A percentile compares a stretch with the other conserved stretches of the same genome.
Evolutionary conservation across 2,329 filamentous ascomycete species (phyloP).

Genomic region (Colletotrichum tofieldiae): DNA sequence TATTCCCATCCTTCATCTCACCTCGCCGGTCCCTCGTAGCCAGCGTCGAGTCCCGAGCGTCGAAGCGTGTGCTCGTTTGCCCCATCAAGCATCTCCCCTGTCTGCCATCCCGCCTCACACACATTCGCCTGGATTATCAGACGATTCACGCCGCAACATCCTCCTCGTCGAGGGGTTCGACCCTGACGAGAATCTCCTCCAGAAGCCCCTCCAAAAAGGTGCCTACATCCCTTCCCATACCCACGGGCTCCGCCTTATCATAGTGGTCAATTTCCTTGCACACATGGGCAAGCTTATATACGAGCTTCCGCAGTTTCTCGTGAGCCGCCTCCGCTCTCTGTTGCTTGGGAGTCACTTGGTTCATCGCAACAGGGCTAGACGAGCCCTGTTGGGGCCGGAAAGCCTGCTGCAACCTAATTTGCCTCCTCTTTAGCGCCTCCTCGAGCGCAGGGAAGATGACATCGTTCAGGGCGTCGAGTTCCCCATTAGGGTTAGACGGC

Average conservation of each 20-base stretch:
- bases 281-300: constrained; percentile 85
- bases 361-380: constrained; percentile 52
- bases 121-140: constrained; percentile 30
- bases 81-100: constrained; percentile 14
- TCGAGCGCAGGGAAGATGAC: constrained; percentile 95
- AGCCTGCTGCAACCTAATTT: constrained; percentile 71
- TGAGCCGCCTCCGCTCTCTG: constrained; percentile 82
- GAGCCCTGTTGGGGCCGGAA: constrained; percentile 57
- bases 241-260: constrained; percentile 89
- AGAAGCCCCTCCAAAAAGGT: constrained; percentile 93
- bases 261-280: constrained; percentile 93
- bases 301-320: constrained; percentile 85
- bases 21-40: constrained; percentile 17
- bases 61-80: constrained; percentile 8
- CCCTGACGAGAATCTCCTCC: constrained; percentile 92
- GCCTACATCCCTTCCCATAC: constrained; percentile 92
- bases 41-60: constrained; percentile 8
- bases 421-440: constrained; percentile 87
- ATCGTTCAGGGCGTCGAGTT: constrained; percentile 89
- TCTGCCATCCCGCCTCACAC: constrained; percentile 25
- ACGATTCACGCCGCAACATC: constrained; percentile 53
- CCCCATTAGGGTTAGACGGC: constrained; percentile 72
- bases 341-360: constrained; percentile 72
- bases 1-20: constrained; percentile 23
- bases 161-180: constrained; percentile 89